Conservation (phyloP, 768 basidiomycete genomes). For the Pulveroboletus sp. region DNA sequence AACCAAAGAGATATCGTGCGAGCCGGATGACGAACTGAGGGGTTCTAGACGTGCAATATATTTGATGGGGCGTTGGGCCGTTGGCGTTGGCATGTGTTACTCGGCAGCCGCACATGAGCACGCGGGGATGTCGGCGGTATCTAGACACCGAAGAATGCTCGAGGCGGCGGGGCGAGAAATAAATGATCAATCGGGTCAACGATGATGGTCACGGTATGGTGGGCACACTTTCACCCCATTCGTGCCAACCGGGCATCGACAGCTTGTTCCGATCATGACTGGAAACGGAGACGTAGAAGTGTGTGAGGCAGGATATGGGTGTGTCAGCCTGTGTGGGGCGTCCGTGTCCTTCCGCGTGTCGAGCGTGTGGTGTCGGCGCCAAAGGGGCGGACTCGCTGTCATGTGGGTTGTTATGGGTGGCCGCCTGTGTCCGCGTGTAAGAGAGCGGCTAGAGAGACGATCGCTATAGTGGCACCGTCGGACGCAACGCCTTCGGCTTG, state of each 20-base stretch:
- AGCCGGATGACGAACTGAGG: background rate
- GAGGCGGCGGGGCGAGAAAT: background rate
- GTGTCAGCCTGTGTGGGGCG: background rate
- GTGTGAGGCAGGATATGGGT: background rate
- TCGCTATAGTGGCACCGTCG: background rate
- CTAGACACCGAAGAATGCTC: background rate
- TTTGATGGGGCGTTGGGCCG: constrained; percentile 5
- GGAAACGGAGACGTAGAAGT: background rate
- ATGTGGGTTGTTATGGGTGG: constrained; percentile 8
- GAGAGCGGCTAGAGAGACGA: background rate
- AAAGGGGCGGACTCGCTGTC: constrained; percentile 9
- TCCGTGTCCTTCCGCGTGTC: constrained; percentile 10
- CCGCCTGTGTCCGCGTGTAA: constrained; percentile 5
- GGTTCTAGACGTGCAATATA: background rate
- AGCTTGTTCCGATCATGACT: constrained; percentile 6
- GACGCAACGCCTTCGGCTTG: background rate
- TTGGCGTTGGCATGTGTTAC: background rate
- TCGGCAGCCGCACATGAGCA: background rate
- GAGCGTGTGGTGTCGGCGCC: constrained; percentile 1
- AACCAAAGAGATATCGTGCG: background rate
- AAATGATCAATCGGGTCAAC: background rate
- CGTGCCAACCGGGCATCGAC: constrained; percentile 3
- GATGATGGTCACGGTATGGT: background rate
- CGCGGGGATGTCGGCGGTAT: background rate
- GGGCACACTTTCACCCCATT: background rate